These are phyloP conservation scores for Phytophthora fragariae DNA, from an alignment of 352 stramenopile genomes.

Conservation along the genomic window DNA sequence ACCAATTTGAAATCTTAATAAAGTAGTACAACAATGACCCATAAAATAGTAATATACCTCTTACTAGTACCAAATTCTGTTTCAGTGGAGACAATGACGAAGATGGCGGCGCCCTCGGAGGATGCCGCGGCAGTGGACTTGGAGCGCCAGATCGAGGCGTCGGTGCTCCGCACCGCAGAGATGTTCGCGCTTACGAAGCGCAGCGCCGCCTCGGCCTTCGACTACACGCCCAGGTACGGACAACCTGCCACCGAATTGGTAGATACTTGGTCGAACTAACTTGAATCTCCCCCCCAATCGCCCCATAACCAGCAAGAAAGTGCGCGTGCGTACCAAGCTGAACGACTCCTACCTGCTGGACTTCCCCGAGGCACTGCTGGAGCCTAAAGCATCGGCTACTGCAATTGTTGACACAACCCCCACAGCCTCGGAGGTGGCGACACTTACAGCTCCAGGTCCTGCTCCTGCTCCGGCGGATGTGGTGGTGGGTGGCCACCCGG, in stretches of 20 bases:
- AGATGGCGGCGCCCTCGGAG: constrained; percentile 1
- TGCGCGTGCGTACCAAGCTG: constrained; percentile 74
- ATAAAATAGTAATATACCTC: no score
- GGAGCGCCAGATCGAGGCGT: constrained; percentile 62
- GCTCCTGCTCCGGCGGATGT: constrained; percentile 11
- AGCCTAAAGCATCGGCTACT: constrained; percentile 27
- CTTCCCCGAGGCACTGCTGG: constrained; percentile 62
- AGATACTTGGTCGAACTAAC: constrained; percentile 11
- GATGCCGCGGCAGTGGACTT: constrained; percentile 16
- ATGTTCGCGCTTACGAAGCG: constrained; percentile 80
- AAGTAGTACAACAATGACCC: no score
- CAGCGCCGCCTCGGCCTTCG: constrained; percentile 44
- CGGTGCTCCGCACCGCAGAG: constrained; percentile 71
- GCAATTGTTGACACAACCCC: constrained; percentile 14
- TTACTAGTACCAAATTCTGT: no score
- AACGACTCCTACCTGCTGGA: constrained; percentile 61
- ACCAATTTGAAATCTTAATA: no score
- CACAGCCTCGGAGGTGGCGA: constrained; percentile 12
- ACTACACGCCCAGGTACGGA: constrained; percentile 68
- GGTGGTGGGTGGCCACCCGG: constrained; percentile 26
- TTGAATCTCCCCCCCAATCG: not conserved
- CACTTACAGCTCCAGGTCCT: not conserved
- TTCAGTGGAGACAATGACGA: constrained; percentile 2
- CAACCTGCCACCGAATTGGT: not conserved
- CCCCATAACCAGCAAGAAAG: constrained; percentile 64